These are phyloP conservation scores for Claviceps sorghi DNA, from an alignment of 2,329 filamentous ascomycete species.

Conservation along the genomic window DNA sequence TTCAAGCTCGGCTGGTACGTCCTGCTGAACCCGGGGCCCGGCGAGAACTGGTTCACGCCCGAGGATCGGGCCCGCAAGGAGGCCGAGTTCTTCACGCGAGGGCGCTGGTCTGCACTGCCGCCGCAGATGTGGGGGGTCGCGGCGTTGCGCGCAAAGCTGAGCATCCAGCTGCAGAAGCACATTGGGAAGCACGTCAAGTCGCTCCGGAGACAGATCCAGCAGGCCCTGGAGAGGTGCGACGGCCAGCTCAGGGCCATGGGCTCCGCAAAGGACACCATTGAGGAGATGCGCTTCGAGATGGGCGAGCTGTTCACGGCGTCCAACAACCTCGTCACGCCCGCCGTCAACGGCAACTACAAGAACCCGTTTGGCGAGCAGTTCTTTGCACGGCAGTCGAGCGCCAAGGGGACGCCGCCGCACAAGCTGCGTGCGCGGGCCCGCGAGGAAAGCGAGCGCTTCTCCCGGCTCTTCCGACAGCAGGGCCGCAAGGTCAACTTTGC, in stretches of 20 bases:
- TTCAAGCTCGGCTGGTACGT: conserved; percentile 39
- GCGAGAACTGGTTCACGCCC: conserved; percentile 28
- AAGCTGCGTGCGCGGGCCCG: conserved; percentile 36
- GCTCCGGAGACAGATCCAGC: conserved; percentile 35
- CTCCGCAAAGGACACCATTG: conserved; percentile 34
- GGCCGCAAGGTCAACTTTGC: conserved; percentile 34
- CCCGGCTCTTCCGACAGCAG: conserved; percentile 32
- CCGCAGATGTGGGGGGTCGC: conserved; percentile 32
- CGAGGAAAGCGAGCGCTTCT: conserved; percentile 37
- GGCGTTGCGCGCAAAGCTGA: conserved; percentile 33
- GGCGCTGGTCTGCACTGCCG: conserved; percentile 34
- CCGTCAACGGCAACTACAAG: conserved; percentile 41
- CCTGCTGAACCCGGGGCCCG: conserved; percentile 33
- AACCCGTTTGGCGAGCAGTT: conserved; percentile 37
- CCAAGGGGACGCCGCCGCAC: conserved; percentile 35
- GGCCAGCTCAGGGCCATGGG: conserved; percentile 35
- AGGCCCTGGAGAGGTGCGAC: conserved; percentile 33
- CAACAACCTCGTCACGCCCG: conserved; percentile 38
- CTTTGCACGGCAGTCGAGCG: conserved; percentile 33
- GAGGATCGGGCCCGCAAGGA: conserved; percentile 28
- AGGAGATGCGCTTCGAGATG: conserved; percentile 39
- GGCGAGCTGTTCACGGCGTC: conserved; percentile 37
- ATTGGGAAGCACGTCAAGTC: conserved; percentile 37
- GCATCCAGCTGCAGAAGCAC: conserved; percentile 34
- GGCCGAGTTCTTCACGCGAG: conserved; percentile 33